Conservation (phyloP, 176 grass and related monocot species). For the Raddia distichophylla region DNA sequence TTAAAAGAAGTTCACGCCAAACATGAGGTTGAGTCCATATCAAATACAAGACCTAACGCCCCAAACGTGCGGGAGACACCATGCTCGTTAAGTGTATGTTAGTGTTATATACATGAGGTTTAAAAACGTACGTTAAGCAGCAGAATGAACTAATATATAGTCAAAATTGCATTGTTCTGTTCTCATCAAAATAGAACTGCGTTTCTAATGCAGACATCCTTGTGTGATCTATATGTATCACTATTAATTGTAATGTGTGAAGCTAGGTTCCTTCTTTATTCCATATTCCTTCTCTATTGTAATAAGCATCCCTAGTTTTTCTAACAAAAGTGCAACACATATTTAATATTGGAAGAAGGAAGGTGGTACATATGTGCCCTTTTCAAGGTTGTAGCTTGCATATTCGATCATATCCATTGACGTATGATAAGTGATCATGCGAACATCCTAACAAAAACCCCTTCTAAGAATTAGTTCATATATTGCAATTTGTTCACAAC, state of each 20-base stretch:
- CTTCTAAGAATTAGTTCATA: too few relatives aligned
- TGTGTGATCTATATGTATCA: slow-evolving; percentile 4
- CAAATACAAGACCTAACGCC: too few relatives aligned
- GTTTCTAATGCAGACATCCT: background rate
- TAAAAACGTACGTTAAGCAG: background rate
- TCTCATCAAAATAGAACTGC: background rate
- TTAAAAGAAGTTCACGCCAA: too few relatives aligned
- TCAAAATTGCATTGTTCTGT: background rate
- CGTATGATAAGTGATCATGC: background rate
- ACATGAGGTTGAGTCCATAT: too few relatives aligned
- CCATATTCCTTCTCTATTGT: too few relatives aligned
- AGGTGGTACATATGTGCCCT: background rate
- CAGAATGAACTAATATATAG: background rate
- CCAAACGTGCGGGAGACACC: too few relatives aligned
- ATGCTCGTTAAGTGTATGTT: background rate
- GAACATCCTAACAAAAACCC: background rate
- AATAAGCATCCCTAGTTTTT: background rate
- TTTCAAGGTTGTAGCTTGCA: slow-evolving; percentile 15
- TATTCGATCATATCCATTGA: background rate
- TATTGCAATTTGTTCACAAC: background rate
- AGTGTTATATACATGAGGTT: background rate
- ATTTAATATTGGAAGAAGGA: slow-evolving; percentile 10
- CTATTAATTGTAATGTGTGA: background rate
- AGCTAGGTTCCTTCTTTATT: slow-evolving; percentile 12
- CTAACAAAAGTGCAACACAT: background rate